Evolutionary conservation across 192 early-diverging fungal genomes (phyloP), one percentile per base, ranked within the genome.

Genomic region (Coemansia sp.): DNA sequence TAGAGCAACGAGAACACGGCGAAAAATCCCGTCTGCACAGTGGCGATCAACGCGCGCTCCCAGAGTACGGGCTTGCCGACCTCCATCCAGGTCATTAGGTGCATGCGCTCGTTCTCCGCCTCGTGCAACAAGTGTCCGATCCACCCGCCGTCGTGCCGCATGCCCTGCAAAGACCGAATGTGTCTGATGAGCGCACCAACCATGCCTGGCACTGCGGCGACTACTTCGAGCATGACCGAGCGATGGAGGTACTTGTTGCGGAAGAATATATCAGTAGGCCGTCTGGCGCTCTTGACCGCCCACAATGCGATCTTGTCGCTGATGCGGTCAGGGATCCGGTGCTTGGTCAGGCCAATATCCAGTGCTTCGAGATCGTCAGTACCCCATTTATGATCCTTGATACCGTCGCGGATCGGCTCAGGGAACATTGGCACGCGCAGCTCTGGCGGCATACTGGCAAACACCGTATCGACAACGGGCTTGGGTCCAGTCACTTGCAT

Each of bases 1-100:
- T 98, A 98, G n/a, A 91, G 81, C n/a, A 84, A 49, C 73, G 95
- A 96, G 75, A 92, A 98, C 32, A 88, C 82, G 67, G 96, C 96
- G 80, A 94, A 96, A 76, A 96, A 98, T 9, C 91, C 86, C 43
- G 93, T 94, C 76, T 98, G 96, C 32, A 86, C 91, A 6, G 87
- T 75, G 10, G 91, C 79, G 16, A 98, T 92, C 23, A 92, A 68
- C 3, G 78, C 66, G 14, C 92, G 78, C 64, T 94, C 88, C 66
- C 82, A 85, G 0, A 87, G 30, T 9, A 79, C 85, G 1, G 91
- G 91, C 63, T 89, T 80, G 40, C 88, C 75, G 30, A 90, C 74
- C 60, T 89, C 88, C 89, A 92, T 92, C 90, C 90, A 94, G 6
- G 90, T 94, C 71, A 90, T 80, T 44, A 90, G 69, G 70, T 91